A percentile compares a stretch with the other conserved stretches of the same genome.
Evolutionary conservation across 305 asterid species (phyloP).

Genomic region (Striga hermonthica): DNA sequence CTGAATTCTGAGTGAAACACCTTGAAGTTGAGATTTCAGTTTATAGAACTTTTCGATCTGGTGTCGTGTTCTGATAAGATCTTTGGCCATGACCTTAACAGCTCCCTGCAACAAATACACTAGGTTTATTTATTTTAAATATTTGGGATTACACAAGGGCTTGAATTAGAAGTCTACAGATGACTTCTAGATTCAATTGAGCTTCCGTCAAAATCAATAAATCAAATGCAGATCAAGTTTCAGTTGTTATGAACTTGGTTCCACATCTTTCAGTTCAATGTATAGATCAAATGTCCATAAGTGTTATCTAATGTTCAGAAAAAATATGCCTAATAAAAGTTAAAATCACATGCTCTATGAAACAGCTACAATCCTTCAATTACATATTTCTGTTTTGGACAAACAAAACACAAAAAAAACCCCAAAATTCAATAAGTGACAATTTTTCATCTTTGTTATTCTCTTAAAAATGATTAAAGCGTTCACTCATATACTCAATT

Average conservation of each 20-base stretch:
- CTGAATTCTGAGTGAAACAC: constrained; percentile 97
- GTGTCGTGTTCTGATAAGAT: constrained; percentile 67
- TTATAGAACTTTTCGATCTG: constrained; percentile 89
- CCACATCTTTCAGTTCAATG: constrained; percentile 3
- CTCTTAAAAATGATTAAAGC: neutral
- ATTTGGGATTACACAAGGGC: constrained; percentile 23
- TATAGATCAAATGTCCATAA: neutral
- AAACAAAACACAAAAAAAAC: neutral
- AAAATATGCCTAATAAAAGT: neutral
- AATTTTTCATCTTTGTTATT: neutral
- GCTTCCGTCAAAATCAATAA: neutral
- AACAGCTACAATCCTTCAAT: neutral
- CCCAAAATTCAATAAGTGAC: neutral
- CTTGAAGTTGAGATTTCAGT: constrained; percentile 98
- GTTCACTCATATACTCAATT: neutral
- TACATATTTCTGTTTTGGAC: neutral
- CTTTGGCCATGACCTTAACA: constrained; percentile 72
- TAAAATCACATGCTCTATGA: constrained; percentile 1
- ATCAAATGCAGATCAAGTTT: neutral
- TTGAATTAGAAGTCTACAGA: neutral
- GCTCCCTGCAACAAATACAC: constrained; percentile 56
- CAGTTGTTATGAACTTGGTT: neutral
- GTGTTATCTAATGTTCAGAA: neutral
- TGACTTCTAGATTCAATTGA: constrained; percentile 11
- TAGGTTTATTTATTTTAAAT: constrained; percentile 1